These are phyloP conservation scores for Xerocomellus dryophilus DNA, from an alignment of 768 basidiomycete genomes.

Conservation along the genomic window DNA sequence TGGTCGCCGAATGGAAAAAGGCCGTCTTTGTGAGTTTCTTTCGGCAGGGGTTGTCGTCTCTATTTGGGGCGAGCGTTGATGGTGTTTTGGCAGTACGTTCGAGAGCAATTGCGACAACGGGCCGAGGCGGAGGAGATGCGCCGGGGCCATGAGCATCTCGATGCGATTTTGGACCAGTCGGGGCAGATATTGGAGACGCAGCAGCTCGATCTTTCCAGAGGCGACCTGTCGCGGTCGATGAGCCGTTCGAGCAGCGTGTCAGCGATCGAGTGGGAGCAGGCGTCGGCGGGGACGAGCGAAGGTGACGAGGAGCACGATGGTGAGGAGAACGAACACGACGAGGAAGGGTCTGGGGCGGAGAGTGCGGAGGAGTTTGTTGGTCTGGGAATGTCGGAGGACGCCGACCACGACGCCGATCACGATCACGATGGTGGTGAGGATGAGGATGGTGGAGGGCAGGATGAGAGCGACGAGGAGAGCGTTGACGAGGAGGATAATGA, in stretches of 20 bases:
- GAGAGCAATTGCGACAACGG: constrained; percentile 61
- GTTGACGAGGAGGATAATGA: constrained; percentile 37
- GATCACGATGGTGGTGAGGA: not conserved
- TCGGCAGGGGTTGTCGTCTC: no score
- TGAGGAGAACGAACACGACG: constrained; percentile 23
- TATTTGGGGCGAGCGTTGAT: not conserved
- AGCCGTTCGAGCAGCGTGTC: constrained; percentile 60
- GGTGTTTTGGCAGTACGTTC: constrained; percentile 53
- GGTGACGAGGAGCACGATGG: constrained; percentile 20
- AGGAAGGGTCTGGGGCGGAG: constrained; percentile 24
- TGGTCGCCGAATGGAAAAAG: constrained; percentile 82
- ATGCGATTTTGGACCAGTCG: constrained; percentile 87
- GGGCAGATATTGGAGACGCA: constrained; percentile 85
- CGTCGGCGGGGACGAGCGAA: constrained; percentile 16
- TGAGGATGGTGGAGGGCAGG: constrained; percentile 19
- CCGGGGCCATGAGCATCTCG: constrained; percentile 80
- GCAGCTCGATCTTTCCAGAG: constrained; percentile 60
- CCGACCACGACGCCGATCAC: not conserved
- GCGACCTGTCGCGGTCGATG: constrained; percentile 42
- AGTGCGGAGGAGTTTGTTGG: constrained; percentile 42
- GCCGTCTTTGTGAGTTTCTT: constrained; percentile 67
- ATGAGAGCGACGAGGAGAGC: constrained; percentile 40
- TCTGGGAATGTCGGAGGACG: constrained; percentile 15
- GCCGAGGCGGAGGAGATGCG: constrained; percentile 75
- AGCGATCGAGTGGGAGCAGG: constrained; percentile 23